Base-by-base conservation (phyloP, 805 yeast genomes). In the Tetrapisispora fleetii region DNA sequence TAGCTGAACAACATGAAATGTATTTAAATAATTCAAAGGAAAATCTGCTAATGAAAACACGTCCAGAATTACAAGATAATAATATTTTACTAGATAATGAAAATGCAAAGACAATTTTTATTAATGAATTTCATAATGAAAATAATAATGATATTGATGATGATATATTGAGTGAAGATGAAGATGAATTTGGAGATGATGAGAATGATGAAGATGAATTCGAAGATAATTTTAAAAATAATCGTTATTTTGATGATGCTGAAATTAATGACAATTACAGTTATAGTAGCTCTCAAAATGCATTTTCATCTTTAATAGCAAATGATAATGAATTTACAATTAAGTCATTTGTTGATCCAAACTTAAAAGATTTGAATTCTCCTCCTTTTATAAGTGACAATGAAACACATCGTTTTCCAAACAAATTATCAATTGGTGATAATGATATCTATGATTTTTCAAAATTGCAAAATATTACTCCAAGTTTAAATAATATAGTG, bases 121-220 rank as follows among this genome's bases (percentile, higher is more conserved):
- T 62, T 45, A 58, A 63, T 39, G 67, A 63, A 43, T 63, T 60
- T 48, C 54, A 57, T 19, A 62, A 60, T 48, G 64, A 61, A 45
- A 46, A 57, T 7, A 58, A 56, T 22, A 61, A 57, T 24, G 58
- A 58, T 19, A 56, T 56, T 4, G 44, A 41, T 41, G 44, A 57
- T 27, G 64, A 61, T 48, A 63, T 60, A 40, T 46, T 58, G 9
- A 60, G 57, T 33, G 62, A 58, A 18, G 59, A 58, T 18, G 60
- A 57, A 6, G 60, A 55, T 11, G 60, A 58, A 6, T n/a, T n/a
- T n/a, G 63, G 58, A 4, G 60, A 57, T 6, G 60, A 57, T 14
- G 53, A 53, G 19, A 52, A 48, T 11, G 30, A 18, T 11, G 63
- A 58, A 11, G 24, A 43, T 8, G 27, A 30, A 6, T 9, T 9